Conservation (phyloP, 306 rosid genomes). For the Malus sylvestris region DNA sequence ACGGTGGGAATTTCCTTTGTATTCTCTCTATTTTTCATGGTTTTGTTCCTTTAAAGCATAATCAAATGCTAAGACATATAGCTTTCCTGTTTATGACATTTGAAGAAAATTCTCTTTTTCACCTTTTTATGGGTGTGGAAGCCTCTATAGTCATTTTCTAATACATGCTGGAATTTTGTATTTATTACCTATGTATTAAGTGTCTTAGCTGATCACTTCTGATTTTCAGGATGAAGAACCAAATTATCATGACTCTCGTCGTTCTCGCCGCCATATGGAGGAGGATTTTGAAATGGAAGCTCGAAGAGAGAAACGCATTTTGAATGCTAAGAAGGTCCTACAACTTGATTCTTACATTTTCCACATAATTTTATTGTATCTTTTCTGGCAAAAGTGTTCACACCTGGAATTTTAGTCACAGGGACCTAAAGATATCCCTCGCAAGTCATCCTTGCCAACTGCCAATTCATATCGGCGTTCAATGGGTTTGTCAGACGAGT, state of each 20-base stretch:
- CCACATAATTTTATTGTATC: neutral
- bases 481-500: constrained; percentile 72
- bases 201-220: constrained; percentile 13
- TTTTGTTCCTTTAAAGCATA: neutral
- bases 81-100: neutral
- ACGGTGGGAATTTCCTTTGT: neutral
- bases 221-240: constrained; percentile 69
- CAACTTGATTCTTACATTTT: constrained; percentile 3
- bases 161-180: neutral
- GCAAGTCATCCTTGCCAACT: constrained; percentile 59
- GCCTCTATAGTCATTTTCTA: neutral
- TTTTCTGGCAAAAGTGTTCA: constrained; percentile 10
- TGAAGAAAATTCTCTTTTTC: neutral
- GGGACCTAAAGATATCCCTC: constrained; percentile 59
- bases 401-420: constrained; percentile 41
- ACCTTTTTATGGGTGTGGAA: neutral
- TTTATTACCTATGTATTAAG: neutral
- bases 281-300: constrained; percentile 83
- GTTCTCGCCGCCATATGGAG: constrained; percentile 58
- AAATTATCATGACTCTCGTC: constrained; percentile 65
- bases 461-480: constrained; percentile 65
- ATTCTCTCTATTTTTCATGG: neutral
- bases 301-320: constrained; percentile 81
- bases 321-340: constrained; percentile 83
- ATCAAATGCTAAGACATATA: neutral